Evolutionary conservation across 2,329 filamentous ascomycete species (phyloP), one percentile per base, ranked within the genome.

Genomic region (Cladosporium sp.): DNA sequence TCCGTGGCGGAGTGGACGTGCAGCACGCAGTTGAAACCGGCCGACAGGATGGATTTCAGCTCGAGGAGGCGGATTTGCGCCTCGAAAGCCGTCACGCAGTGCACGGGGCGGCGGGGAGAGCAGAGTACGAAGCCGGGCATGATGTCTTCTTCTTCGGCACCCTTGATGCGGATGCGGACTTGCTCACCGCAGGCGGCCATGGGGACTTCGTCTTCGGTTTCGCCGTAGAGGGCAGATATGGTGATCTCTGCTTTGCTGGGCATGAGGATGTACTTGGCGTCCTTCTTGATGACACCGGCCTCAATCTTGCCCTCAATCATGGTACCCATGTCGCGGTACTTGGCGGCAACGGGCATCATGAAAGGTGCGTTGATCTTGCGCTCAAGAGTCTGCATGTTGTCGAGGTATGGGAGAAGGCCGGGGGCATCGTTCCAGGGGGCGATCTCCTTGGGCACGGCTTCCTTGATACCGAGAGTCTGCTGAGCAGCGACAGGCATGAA

Each of bases 241-340:
- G 88, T 83, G 49, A 95, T 80, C 41, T 80, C 79, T 54, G 92
- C 84, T 66, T 84, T 86, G 72, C 95, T 95, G 39, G 93, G 93
- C 93, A 98, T 98, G 85, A 98, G 89, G 52, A 94, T 73, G 64
- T 95, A 82, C 54, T 72, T 83, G 73, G 85, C 84, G 54, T 85
- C 85, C 79, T 97, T 97, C 77, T 93, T 93, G 69, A 95, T 78
- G 40, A 96, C 86, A 67, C 90, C 92, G 15, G 91, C 87, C 71
- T 98, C 93, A 57, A 98, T 87, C 78, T 96, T 95, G 59, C 93
- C 93, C 74, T 98, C 94, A 36, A 96, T 82, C 80, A 98, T 90
- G 55, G 93, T 98, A 62, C 93, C 93, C 79, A 98, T 85, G 67
- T 98, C 94, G 62, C 87, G 83, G 76, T 97, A 98, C 74, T 98